Evolutionary conservation across 768 basidiomycete genomes (phyloP), one percentile per base, ranked within the genome.

Genomic region (Podaxis mareebaensis): DNA sequence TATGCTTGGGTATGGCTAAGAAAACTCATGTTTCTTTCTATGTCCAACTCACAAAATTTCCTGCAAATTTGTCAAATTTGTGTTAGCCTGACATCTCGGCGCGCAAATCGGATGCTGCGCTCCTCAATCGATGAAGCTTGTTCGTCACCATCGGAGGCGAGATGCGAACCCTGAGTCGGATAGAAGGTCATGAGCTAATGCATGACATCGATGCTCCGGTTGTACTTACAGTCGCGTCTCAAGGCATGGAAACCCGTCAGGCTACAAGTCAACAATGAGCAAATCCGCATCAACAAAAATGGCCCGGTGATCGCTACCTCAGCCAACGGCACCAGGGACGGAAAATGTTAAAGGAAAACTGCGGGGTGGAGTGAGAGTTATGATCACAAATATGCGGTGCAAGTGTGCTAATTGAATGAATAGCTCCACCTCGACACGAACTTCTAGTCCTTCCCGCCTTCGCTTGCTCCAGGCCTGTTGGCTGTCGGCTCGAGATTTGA

Each of bases 321-420:
- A 38, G 17, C 49, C 38, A 53, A 53, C 10, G 7, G 22, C 12
- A 15, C 39, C 5, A 15, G 33, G 38, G 22, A 24, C 22, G 10
- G 30, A n/a, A 22, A 39, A 12, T 8, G 22, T 17, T n/a, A 28
- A 51, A 52, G 44, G 51, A 53, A 52, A 60, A 38, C 40, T 5
- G 6, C 20, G 6, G 24, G 28, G 60, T 60, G 60, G 60, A 44
- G 51, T 61, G 40, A 38, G 52, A 61, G 52, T 53, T 15, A 42
- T 20, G n/a, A 46, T 46, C 17, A 20, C 44, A 20, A 20, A 46
- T n/a, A n/a, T 49, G 38, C 24, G 24, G 28, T 12, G 44, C 22
- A 38, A 5, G 5, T 13, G 40, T 42, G 15, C 8, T 3, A n/a
- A 52, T 40, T 38, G 30, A 49, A 38, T 24, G 33, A 24, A 51